Conservation (phyloP, 495 filamentous ascomycete genomes). For the Glarea lozoyensis region DNA sequence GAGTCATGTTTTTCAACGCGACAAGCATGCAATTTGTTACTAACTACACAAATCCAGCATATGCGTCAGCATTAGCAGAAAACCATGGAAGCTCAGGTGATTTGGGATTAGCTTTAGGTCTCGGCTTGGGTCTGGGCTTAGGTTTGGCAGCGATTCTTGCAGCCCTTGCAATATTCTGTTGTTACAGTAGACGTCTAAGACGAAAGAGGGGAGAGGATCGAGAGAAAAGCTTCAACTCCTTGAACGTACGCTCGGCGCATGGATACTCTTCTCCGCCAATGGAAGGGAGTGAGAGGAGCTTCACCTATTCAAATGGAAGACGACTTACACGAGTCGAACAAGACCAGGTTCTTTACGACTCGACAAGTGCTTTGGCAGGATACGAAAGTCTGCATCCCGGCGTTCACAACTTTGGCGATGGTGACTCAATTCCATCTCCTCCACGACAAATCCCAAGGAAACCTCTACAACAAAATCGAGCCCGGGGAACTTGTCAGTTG, state of each 20-base stretch:
- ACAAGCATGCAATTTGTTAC: slow-evolving; percentile 63
- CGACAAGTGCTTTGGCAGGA: slow-evolving; percentile 4
- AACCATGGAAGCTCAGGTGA: neutral
- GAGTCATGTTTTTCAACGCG: slow-evolving; percentile 69
- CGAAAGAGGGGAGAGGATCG: slow-evolving; percentile 18
- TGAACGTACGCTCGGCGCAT: slow-evolving; percentile 6
- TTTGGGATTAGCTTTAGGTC: slow-evolving; percentile 41
- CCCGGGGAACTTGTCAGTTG: slow-evolving; percentile 31
- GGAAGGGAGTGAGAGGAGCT: slow-evolving; percentile 3
- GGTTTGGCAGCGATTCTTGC: slow-evolving; percentile 47
- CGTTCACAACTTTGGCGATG: slow-evolving; percentile 10
- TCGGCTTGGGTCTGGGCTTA: slow-evolving; percentile 69
- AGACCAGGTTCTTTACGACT: slow-evolving; percentile 4
- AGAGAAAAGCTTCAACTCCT: slow-evolving; percentile 11
- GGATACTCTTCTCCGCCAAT: slow-evolving; percentile 8
- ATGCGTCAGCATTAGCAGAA: slow-evolving; percentile 8
- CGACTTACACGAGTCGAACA: slow-evolving; percentile 4
- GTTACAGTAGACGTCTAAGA: slow-evolving; percentile 46
- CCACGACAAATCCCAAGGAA: slow-evolving; percentile 24
- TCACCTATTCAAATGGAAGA: slow-evolving; percentile 13
- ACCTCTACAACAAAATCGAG: slow-evolving; percentile 27
- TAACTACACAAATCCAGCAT: slow-evolving; percentile 54
- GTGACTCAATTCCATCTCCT: slow-evolving; percentile 3
- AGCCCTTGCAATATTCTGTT: slow-evolving; percentile 43
- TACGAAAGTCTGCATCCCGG: slow-evolving; percentile 16